These are phyloP conservation scores for Euphorbia tirucalli DNA, from an alignment of 345 rosid species.

Conservation along the genomic window DNA sequence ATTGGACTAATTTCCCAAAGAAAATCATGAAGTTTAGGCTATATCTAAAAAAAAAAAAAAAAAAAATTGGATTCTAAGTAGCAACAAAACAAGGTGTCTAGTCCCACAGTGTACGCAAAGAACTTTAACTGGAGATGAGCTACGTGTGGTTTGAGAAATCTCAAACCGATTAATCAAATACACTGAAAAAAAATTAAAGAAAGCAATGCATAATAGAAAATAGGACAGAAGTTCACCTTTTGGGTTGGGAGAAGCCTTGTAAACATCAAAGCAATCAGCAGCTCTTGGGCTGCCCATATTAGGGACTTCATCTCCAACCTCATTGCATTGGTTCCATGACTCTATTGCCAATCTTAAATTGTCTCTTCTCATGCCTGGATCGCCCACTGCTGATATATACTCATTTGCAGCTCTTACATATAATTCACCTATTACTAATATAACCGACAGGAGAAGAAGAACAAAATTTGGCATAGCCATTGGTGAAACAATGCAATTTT, in stretches of 20 bases:
- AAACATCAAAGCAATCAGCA: conserved; percentile 79
- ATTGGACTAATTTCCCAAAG: too few relatives aligned
- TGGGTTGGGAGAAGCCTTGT: conserved; percentile 11
- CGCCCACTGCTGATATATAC: conserved; percentile 53
- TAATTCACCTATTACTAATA: conserved; percentile 7
- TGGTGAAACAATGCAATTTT: too few relatives aligned
- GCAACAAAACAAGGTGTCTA: too few relatives aligned
- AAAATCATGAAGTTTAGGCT: not conserved
- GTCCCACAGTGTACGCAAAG: too few relatives aligned
- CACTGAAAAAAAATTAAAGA: too few relatives aligned
- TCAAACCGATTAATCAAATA: not conserved
- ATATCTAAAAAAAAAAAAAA: not conserved
- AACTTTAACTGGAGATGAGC: too few relatives aligned
- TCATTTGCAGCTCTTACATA: conserved; percentile 19
- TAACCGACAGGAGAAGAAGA: conserved; percentile 11
- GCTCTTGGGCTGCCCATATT: conserved; percentile 82
- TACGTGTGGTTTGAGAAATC: too few relatives aligned
- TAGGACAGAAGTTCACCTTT: not conserved
- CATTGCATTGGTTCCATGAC: conserved; percentile 93
- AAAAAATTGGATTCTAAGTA: not conserved
- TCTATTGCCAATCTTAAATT: conserved; percentile 70
- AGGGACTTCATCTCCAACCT: conserved; percentile 74
- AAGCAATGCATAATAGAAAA: not conserved
- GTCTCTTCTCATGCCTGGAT: conserved; percentile 82
- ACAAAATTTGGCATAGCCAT: conserved; percentile 25